Conservation (phyloP, 495 filamentous ascomycete genomes). For the Penicillium angulare region DNA sequence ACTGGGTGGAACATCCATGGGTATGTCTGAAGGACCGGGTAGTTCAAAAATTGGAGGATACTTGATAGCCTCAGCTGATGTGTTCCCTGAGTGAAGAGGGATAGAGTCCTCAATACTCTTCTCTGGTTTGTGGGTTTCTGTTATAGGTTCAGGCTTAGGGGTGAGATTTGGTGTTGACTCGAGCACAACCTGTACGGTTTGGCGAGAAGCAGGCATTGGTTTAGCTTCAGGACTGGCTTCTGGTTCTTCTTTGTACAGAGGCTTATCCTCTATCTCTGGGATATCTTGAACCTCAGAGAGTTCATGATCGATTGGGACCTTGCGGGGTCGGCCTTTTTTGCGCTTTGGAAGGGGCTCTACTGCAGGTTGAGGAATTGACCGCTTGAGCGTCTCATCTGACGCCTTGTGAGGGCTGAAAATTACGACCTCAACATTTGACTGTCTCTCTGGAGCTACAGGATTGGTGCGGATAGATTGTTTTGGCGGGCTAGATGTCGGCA, state of each 20-base stretch:
- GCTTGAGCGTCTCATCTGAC: conserved; percentile 6
- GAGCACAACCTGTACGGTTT: neutral
- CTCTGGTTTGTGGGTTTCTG: neutral
- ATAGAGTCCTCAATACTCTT: too few species aligned
- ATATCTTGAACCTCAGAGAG: neutral
- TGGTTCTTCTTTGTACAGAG: neutral
- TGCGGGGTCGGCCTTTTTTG: conserved; percentile 18
- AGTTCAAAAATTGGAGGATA: neutral
- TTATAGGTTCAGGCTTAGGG: neutral
- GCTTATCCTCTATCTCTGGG: too few species aligned
- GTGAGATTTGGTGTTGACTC: neutral
- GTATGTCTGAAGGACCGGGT: neutral
- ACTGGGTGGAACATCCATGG: neutral
- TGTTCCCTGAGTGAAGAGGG: too few species aligned
- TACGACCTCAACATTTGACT: conserved; percentile 14
- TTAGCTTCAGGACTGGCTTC: too few species aligned
- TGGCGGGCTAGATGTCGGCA: neutral
- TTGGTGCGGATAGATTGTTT: neutral
- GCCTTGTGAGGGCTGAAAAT: conserved; percentile 6
- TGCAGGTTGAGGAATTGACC: conserved; percentile 9
- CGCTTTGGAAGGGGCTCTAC: conserved; percentile 20
- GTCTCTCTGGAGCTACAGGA: neutral
- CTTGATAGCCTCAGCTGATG: neutral
- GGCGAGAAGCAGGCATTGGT: neutral
- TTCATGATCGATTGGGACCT: neutral